Base-by-base conservation (phyloP, 805 yeast species). In the Wickerhamiella vanderwaltii region DNA sequence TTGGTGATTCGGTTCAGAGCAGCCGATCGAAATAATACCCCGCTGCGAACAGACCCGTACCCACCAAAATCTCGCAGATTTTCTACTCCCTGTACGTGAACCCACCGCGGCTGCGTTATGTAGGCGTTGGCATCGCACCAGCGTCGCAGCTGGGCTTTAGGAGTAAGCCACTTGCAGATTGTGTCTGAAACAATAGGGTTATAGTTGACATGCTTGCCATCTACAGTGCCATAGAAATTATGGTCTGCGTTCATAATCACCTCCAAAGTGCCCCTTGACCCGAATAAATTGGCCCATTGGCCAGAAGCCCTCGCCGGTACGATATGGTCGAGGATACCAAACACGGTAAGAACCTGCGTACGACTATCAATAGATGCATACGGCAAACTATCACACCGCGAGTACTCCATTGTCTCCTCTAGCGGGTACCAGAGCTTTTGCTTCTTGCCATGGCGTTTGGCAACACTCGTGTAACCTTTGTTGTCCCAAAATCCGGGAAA, bases 61-160 rank as follows among this genome's bases (percentile, higher is more conserved):
- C 93, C 94, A 1, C 94, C 95, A 43, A 78, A 55, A 52, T 85
- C 94, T 48, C 95, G 66, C 52, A 82, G 79, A 52, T 84, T 84
- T 30, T 69, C 58, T 16, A 82, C 71, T 0, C 86, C 87, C 5
- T 78, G 81, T 16, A 82, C 68, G 0, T 58, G 39, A 48, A 73
- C 73, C 78, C 81, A 77, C 45, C 87, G 62, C 16, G 63, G 50
- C 12, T 58, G 54, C 4, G 68, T 68, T 3, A 74, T 58, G 17
- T 46, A 49, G 13, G 50, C 41, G 18, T 65, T 56, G 2, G 57
- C 44, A 9, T 61, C 55, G 46, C 65, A 62, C 49, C 79, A 81
- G 39, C 88, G 59, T n/a, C 53, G 48, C 19, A 72, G 57, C 44
- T 75, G 77, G n/a, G 65, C 64, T 12, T 62, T 65, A 2, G 73